Conservation (phyloP, 306 rosid genomes). For the barrel medic (Medicago truncatula) region DNA sequence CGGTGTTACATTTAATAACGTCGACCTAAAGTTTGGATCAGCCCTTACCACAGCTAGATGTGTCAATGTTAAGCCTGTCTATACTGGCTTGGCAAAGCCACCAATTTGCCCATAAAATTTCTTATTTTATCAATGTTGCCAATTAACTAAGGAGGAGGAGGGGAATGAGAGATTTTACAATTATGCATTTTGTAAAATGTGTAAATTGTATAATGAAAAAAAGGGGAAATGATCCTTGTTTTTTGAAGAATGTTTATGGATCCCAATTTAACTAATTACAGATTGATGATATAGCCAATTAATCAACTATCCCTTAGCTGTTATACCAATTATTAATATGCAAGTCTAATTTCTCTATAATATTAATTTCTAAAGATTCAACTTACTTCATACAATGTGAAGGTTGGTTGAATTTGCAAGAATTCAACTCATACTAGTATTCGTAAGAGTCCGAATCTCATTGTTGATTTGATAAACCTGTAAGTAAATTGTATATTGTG, state of each 20-base stretch:
- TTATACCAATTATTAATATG: background rate
- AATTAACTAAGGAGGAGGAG: background rate
- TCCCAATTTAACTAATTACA: background rate
- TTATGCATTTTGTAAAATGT: conserved; percentile 15
- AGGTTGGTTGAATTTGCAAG: background rate
- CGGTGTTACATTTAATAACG: conserved; percentile 47
- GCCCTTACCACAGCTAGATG: conserved; percentile 45
- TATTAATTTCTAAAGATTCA: background rate
- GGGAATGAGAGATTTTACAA: background rate
- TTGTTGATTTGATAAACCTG: no score
- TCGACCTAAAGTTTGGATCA: conserved; percentile 44
- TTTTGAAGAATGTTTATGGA: conserved; percentile 13
- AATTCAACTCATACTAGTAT: background rate
- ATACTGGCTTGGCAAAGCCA: conserved; percentile 36
- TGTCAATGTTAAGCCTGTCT: conserved; percentile 43
- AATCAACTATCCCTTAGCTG: background rate
- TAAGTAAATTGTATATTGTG: no score
- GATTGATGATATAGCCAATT: background rate
- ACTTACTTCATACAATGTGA: background rate
- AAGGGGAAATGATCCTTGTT: background rate
- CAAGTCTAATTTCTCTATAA: background rate
- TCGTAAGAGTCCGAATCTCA: background rate
- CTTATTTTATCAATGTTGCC: background rate
- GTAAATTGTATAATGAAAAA: background rate
- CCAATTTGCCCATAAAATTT: conserved; percentile 34